Evolutionary conservation across 2,329 filamentous ascomycete species (phyloP), one percentile per base, ranked within the genome.

Genomic region (Tolypocladium amazonense): DNA sequence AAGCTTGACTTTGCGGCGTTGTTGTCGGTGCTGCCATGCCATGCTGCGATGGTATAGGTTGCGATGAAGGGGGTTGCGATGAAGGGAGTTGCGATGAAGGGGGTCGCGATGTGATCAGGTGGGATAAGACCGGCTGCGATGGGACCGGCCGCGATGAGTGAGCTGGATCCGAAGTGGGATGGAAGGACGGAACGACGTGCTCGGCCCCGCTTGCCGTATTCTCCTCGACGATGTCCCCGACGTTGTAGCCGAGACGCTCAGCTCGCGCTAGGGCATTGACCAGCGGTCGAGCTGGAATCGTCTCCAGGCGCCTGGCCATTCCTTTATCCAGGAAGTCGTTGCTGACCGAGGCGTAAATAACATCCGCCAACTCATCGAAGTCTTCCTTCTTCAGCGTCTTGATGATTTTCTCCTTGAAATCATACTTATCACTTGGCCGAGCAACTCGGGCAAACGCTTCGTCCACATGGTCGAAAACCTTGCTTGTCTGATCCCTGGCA

Each of bases 261-360:
- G 82, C 81, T 41, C 77, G 74, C 2, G 82, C 82, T 25, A 85
- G 74, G 18, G 81, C 79, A 60, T 84, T 84, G 58, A 85, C 79
- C 3, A 85, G 75, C 18, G 78, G 75, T 33, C 80, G 76, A 1
- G 81, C 81, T 12, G 77, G 76, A 57, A 85, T 84, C 1, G 79
- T 82, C 54, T 75, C 73, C 4, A 85, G 72, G 0, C 82, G 79
- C 58, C 70, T 73, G 23, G 79, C 77, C n/a, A 85, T 66, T 4
- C 77, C 80, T 58, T 73, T 76, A 65, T 84, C 82, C 1, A 85
- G 73, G 58, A 85, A 83, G 1, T 63, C 60, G 38, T 78, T 69
- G 63, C 80, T 81, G 18, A 75, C 77, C 57, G 76, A 80, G 56
- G 69, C 62, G 7, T 84, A 68, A 35, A 85, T 74, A 1, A 66